Evolutionary conservation across 2,329 filamentous ascomycete species (phyloP), one percentile per base, ranked within the genome.

Genomic region (Colletotrichum gigasporum): DNA sequence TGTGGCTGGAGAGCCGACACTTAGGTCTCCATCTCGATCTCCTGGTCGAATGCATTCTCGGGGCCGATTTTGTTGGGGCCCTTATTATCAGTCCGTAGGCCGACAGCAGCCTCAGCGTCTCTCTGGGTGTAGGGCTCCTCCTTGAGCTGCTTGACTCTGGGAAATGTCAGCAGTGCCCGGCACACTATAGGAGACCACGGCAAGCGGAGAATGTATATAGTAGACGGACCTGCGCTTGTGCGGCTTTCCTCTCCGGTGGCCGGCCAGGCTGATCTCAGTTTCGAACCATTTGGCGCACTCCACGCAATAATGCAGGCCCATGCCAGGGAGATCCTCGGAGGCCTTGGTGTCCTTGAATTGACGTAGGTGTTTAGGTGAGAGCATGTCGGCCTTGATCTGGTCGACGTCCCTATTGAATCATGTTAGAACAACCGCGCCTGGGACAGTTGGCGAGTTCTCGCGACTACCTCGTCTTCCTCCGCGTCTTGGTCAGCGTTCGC

Each of bases 241-340:
- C 68, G 92, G 93, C 81, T 97, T 99, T 71, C 93, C 93, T 77
- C 91, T 93, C 61, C 84, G 84, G 79, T 99, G 96, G 26, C 87
- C 84, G 34, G 85, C 83, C 62, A 97, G 82, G 71, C 92, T 96
- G 71, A 86, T 78, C 69, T 96, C 91, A 51, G 89, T 91, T 77
- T 98, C 95, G 76, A 96, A 98, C 91, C 93, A 98, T 81, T 97
- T 98, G 67, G 96, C 91, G 78, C 96, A 99, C 78, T 97, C 92
- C 14, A 91, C 84, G 78, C 96, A 99, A 79, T 97, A 98, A 76
- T 90, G 90, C 71, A 88, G 85, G 24, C 96, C 96, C 50, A 97
- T 83, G 0, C 90, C 95, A 3, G 96, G 96, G 34, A 97, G 85
- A 72, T 98, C 96, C 75, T 98, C 95, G 20, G 86, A 80, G 5